Base-by-base conservation (phyloP, 1,139 yeast genomes). In the Pichia sp. region DNA sequence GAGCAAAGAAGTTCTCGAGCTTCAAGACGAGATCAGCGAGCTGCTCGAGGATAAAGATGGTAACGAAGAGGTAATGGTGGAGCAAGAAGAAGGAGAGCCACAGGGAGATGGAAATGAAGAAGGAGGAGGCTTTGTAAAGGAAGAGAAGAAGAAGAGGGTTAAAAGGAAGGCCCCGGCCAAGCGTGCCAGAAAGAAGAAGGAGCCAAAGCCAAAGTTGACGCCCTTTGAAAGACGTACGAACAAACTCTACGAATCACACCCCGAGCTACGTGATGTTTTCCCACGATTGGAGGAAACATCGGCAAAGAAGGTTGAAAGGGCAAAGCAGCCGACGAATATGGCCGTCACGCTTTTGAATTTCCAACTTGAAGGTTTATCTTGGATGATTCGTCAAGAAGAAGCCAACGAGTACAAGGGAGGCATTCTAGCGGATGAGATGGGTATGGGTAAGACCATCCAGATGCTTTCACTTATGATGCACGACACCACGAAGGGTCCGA, bases 341-440 rank as follows among this genome's bases (percentile, higher is more conserved):
- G 78, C 79, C 0, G 76, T 90, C 45, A 76, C 76, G 40, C 70
- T 93, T 42, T 72, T 93, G 42, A 98, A 98, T 0, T 93, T 95
- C 68, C 99, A 93, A 69, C 74, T 81, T 16, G 99, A 93, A 71
- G 99, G 99, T 25, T 74, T 93, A 48, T 80, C 87, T 63, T 93
- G 99, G 99, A 75, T 93, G 54, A 62, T 80, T 19, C 76, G 80
- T 50, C 98, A 93, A 69, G 99, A 93, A 66, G 96, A 90, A 65
- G 81, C 81, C 34, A 78, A 90, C 21, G 77, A 75, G 46, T 93
- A 87, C 66, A 75, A 78, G 18, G 98, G 99, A 23, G 99, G 99
- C 4, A 84, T 93, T n/a, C 72, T 93, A 47, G 99, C 99, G 2
- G 99, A 93, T 71, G 99, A 93, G 69, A 93, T 93, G 99, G 99